phyloP scores from a whole-genome alignment of 1,284 basidiomycete species.

The Apiotrichum laibachii region DNA sequence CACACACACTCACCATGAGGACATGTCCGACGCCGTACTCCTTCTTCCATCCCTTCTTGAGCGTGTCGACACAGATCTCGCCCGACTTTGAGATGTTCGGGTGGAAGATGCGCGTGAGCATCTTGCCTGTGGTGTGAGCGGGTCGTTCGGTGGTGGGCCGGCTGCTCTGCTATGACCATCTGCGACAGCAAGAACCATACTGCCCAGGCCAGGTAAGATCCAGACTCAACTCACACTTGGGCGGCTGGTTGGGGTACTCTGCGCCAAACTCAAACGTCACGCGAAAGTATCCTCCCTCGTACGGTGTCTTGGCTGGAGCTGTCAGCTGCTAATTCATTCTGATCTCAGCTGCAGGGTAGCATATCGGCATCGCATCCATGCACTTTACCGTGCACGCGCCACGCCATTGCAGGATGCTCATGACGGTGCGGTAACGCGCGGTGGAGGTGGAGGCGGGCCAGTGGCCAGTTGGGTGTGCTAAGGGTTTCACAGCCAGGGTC shows the following conservation, averaged over 20 bases:
- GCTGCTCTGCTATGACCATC: too few relatives aligned
- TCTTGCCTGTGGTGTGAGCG: slow-evolving; percentile 62
- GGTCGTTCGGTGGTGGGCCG: not conserved
- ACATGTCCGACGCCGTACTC: slow-evolving; percentile 89
- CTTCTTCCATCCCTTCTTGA: slow-evolving; percentile 95
- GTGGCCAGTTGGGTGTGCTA: too few relatives aligned
- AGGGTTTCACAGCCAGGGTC: too few relatives aligned
- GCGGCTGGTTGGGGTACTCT: slow-evolving; percentile 85
- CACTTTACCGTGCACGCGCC: too few relatives aligned
- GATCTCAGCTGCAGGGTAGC: too few relatives aligned
- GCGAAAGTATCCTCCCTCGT: slow-evolving; percentile 84
- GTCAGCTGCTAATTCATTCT: not conserved
- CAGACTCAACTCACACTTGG: slow-evolving; percentile 90
- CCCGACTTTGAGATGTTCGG: slow-evolving; percentile 86
- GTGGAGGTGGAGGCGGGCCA: too few relatives aligned
- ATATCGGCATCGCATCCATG: too few relatives aligned
- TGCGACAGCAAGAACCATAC: not conserved
- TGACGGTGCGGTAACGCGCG: too few relatives aligned
- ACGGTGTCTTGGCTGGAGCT: slow-evolving; percentile 75
- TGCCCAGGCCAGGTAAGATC: slow-evolving; percentile 11
- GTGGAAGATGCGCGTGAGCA: slow-evolving; percentile 91
- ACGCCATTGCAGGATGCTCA: too few relatives aligned
- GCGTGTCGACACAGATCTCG: slow-evolving; percentile 94
- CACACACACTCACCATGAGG: slow-evolving; percentile 57
- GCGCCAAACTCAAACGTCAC: slow-evolving; percentile 78